Evolutionary conservation across 73 alveolate genomes (phyloP).

Genomic region (Tetrahymena borealis): DNA sequence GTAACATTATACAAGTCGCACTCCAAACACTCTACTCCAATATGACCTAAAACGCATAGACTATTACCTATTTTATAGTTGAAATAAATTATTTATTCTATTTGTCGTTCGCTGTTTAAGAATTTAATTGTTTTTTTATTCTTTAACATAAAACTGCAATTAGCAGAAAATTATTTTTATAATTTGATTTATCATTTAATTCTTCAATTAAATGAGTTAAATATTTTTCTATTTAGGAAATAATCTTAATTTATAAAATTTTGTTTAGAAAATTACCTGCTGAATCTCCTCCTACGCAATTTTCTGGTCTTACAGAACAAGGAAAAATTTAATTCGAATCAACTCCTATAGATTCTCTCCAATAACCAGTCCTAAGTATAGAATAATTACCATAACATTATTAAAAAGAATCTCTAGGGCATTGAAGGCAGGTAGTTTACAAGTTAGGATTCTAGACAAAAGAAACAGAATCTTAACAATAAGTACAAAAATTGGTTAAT

Average conservation of each 20-base stretch:
- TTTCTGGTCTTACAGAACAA: not conserved
- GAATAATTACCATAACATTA: not conserved
- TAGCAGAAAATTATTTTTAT: too few relatives aligned
- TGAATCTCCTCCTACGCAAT: not conserved
- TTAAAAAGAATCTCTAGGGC: not conserved
- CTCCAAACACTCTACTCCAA: not conserved
- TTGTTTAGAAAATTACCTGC: not conserved
- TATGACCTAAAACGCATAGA: not conserved
- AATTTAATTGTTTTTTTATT: too few relatives aligned
- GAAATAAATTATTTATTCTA: too few relatives aligned
- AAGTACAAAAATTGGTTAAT: not conserved
- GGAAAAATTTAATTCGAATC: not conserved
- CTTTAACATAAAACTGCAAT: too few relatives aligned
- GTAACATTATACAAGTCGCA: not conserved
- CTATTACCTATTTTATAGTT: too few relatives aligned
- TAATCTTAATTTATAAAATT: too few relatives aligned
- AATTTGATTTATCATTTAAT: too few relatives aligned
- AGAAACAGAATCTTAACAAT: not conserved
- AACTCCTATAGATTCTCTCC: not conserved
- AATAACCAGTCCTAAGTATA: not conserved
- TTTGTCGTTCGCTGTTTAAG: too few relatives aligned
- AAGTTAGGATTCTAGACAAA: not conserved
- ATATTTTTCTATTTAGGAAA: too few relatives aligned
- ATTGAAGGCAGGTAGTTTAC: not conserved
- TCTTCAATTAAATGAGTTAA: too few relatives aligned